Evolutionary conservation across 2,329 filamentous ascomycete genomes (phyloP).

Genomic region (Fusarium tupiense): DNA sequence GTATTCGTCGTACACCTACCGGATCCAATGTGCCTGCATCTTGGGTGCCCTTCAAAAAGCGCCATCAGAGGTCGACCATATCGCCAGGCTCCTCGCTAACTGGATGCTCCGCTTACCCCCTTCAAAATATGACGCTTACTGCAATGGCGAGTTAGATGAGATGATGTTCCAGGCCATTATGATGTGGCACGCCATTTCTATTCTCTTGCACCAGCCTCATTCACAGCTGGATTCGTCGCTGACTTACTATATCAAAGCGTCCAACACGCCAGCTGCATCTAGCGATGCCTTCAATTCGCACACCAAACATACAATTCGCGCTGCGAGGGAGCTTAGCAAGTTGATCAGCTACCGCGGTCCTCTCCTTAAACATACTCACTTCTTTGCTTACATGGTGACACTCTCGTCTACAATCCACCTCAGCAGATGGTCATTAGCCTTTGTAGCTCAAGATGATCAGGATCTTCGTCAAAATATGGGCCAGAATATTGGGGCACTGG

Average conservation of each 20-base stretch:
- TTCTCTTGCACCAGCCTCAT: background rate
- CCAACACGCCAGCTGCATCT: background rate
- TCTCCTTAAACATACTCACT: background rate
- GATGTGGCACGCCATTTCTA: conserved; percentile 8
- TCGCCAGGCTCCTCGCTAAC: background rate
- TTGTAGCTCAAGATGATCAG: background rate
- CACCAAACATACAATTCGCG: background rate
- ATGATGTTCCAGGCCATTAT: conserved; percentile 12
- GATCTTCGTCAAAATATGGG: background rate
- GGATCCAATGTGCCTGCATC: conserved; percentile 4
- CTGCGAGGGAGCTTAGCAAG: conserved; percentile 2
- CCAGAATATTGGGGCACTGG: background rate
- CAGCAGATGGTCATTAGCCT: background rate
- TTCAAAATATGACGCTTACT: background rate
- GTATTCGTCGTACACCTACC: background rate
- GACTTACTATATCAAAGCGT: background rate
- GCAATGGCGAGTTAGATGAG: background rate
- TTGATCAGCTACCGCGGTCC: background rate
- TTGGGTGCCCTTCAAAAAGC: background rate
- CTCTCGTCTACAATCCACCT: conserved; percentile 9
- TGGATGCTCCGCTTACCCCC: conserved; percentile 6
- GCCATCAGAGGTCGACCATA: background rate
- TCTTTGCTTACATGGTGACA: conserved; percentile 9
- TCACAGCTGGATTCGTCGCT: background rate
- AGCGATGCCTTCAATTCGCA: background rate